Conservation (phyloP, 2,329 filamentous ascomycete genomes). For the Fusarium nygamai region DNA sequence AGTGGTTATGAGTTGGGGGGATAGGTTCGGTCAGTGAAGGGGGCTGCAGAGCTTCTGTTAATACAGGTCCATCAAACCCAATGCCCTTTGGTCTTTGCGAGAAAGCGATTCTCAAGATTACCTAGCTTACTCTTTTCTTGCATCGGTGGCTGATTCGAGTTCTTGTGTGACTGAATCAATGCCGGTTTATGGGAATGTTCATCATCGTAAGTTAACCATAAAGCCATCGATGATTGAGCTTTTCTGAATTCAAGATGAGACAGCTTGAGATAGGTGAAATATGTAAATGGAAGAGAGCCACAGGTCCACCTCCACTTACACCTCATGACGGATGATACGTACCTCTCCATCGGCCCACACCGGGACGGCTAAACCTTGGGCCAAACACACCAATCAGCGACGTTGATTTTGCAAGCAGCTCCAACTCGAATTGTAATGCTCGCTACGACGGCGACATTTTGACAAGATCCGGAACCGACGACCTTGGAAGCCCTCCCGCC, state of each 20-base stretch:
- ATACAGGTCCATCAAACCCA: constrained; percentile 1
- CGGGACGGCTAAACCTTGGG: constrained; percentile 24
- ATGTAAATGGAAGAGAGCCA: neutral
- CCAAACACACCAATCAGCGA: constrained; percentile 45
- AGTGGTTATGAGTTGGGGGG: constrained; percentile 13
- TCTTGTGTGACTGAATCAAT: neutral
- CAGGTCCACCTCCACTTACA: neutral
- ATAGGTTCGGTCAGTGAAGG: constrained; percentile 11
- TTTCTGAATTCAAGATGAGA: neutral
- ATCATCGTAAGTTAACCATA: neutral
- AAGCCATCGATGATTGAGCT: neutral
- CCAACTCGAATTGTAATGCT: constrained; percentile 39
- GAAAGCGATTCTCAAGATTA: neutral
- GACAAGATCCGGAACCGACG: constrained; percentile 42
- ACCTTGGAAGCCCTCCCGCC: constrained; percentile 38
- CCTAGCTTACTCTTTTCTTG: neutral
- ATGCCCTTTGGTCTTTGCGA: neutral
- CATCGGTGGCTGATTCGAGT: neutral
- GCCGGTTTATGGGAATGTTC: neutral
- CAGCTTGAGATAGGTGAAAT: neutral
- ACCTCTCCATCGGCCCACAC: constrained; percentile 4
- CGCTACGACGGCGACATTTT: constrained; percentile 49
- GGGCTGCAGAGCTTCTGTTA: constrained; percentile 22
- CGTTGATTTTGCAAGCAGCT: constrained; percentile 50
- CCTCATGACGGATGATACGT: constrained; percentile 19